phyloP scores from a whole-genome alignment of 176 grass and related monocot genomes.

The Miscanthus lutarioriparius region DNA sequence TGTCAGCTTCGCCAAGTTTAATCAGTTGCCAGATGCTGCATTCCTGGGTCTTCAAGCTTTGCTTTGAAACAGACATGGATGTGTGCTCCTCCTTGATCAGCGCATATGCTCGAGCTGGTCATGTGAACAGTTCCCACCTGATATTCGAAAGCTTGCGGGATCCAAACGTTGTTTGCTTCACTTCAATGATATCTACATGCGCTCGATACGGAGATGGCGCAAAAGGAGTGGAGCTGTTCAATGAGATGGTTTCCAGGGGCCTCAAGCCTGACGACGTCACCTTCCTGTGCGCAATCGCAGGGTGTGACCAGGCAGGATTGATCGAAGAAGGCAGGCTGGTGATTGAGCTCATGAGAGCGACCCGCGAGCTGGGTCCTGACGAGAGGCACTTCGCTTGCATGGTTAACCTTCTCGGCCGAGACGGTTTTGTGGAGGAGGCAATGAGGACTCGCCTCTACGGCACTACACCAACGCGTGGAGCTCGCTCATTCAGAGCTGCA shows the following conservation, averaged over 20 bases:
- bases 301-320: conserved; percentile 33
- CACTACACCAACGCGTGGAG: conserved; percentile 37
- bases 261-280: conserved; percentile 39
- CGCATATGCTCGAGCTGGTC: conserved; percentile 25
- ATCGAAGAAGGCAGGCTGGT: conserved; percentile 34
- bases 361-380: conserved; percentile 30
- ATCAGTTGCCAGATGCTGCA: conserved; percentile 31
- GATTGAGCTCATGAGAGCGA: conserved; percentile 36
- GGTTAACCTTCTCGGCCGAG: conserved; percentile 47
- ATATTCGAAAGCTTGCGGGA: conserved; percentile 39
- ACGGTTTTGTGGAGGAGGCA: conserved; percentile 35
- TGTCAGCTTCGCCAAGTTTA: conserved; percentile 25
- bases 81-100: conserved; percentile 43
- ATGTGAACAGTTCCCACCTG: conserved; percentile 18
- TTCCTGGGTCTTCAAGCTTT: conserved; percentile 26
- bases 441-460: conserved; percentile 16
- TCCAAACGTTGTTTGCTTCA: conserved; percentile 43
- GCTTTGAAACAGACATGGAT: conserved; percentile 37
- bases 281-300: conserved; percentile 31
- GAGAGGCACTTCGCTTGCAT: conserved; percentile 41
- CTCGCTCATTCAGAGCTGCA: conserved; percentile 39
- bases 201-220: conserved; percentile 26
- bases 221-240: conserved; percentile 12
- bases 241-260: conserved; percentile 30
- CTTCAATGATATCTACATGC: conserved; percentile 23